phyloP scores from a whole-genome alignment of 208 protist species.

The Acanthamoeba healyi region DNA sequence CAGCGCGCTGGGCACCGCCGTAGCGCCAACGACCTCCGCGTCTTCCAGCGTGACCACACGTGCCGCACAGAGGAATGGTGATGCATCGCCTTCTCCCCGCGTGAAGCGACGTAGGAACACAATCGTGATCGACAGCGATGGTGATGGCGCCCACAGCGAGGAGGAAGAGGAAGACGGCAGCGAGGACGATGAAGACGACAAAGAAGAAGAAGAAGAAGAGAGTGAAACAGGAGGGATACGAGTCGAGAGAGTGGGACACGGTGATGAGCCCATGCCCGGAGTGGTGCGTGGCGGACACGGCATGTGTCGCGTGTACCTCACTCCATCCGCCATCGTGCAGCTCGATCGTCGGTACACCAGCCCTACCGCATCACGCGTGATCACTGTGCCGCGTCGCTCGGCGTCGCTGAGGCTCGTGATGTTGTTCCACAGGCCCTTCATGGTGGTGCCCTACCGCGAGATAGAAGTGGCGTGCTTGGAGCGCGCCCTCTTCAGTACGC shows the following conservation, averaged over 20 bases:
- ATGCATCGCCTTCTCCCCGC: too few species aligned
- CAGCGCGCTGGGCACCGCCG: background rate
- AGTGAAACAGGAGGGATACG: background rate
- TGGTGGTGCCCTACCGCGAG: conserved; percentile 4
- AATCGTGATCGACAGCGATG: background rate
- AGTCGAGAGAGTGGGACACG: background rate
- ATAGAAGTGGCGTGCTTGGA: conserved; percentile 60
- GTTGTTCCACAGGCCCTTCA: background rate
- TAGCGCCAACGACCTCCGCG: background rate
- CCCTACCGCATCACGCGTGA: too few species aligned
- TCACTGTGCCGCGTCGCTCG: too few species aligned
- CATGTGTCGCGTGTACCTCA: conserved; percentile 31
- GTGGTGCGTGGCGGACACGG: background rate
- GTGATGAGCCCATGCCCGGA: background rate
- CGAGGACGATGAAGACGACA: background rate
- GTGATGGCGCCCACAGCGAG: too few species aligned
- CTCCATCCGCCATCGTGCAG: background rate
- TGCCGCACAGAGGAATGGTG: too few species aligned
- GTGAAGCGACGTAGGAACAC: background rate
- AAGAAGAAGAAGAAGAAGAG: conserved; percentile 25
- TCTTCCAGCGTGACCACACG: too few species aligned
- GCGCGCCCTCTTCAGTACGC: conserved; percentile 55
- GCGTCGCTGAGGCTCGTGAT: too few species aligned
- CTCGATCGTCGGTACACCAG: conserved; percentile 27
- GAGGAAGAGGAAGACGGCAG: background rate